A percentile compares a stretch with the other conserved stretches of the same genome.
Conservation (phyloP, 148 eudicot genomes). For the Euryodendron excelsum region DNA sequence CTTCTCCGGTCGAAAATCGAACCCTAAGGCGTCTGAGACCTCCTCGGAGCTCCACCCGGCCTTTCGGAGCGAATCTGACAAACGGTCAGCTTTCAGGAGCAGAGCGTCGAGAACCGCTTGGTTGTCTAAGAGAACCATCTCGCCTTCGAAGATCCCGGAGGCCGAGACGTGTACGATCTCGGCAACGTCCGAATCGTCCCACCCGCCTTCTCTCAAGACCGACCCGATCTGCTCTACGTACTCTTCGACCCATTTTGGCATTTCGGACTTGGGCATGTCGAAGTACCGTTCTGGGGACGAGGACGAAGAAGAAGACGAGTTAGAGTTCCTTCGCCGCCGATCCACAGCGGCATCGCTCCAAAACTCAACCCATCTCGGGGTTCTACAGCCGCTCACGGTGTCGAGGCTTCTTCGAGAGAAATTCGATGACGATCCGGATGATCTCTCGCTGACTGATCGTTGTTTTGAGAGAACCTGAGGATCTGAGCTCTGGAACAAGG, state of each 20-base stretch:
- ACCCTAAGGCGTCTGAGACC: constrained; percentile 79
- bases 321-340: constrained; percentile 55
- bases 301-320: constrained; percentile 39
- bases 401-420: constrained; percentile 48
- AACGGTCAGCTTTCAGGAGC: constrained; percentile 70
- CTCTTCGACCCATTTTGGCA: constrained; percentile 67
- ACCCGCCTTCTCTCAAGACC: constrained; percentile 75
- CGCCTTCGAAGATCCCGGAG: constrained; percentile 72
- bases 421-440: constrained; percentile 22
- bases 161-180: constrained; percentile 83
- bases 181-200: constrained; percentile 76
- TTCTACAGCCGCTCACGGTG: constrained; percentile 21
- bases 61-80: constrained; percentile 65
- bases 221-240: constrained; percentile 71
- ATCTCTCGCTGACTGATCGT: constrained; percentile 29
- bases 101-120: constrained; percentile 78
- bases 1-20: constrained; percentile 63
- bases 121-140: constrained; percentile 71
- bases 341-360: constrained; percentile 68
- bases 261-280: constrained; percentile 48
- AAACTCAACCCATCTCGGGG: constrained; percentile 70
- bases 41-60: constrained; percentile 98
- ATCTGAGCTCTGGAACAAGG: constrained; percentile 14
- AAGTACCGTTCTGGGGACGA: constrained; percentile 68
- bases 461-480: constrained; percentile 30